Conservation (phyloP, 441 rosid genomes). For the Sinapis alba region DNA sequence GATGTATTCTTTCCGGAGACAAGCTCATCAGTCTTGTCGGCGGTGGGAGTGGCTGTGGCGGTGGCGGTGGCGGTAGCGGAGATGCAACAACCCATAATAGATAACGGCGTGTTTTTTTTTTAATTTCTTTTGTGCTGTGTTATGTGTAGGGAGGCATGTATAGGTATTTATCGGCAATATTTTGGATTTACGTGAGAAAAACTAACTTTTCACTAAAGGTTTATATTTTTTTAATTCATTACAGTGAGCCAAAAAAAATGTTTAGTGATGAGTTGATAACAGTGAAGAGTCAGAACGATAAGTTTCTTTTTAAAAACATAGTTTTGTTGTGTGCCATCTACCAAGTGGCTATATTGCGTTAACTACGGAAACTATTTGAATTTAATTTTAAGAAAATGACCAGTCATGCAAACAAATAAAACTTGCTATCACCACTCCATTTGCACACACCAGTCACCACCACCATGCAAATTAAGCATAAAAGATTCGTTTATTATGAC, state of each 20-base stretch:
- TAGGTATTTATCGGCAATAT: conserved; percentile 36
- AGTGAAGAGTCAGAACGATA: background rate
- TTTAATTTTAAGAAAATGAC: background rate
- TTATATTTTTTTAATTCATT: background rate
- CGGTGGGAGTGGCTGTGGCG: background rate
- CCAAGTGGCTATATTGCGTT: conserved; percentile 6
- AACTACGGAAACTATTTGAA: background rate
- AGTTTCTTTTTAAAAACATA: background rate
- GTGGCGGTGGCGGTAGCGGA: conserved; percentile 20
- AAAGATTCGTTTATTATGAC: background rate
- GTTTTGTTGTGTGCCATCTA: background rate
- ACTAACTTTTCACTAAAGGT: conserved; percentile 7
- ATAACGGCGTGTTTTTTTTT: conserved; percentile 2
- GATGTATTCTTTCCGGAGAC: conserved; percentile 23
- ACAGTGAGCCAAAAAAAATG: conserved; percentile 8
- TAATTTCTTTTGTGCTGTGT: background rate
- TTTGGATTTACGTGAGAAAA: background rate
- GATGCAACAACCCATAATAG: conserved; percentile 43
- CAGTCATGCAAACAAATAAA: background rate
- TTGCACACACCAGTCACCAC: background rate
- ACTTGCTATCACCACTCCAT: background rate
- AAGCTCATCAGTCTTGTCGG: conserved; percentile 18
- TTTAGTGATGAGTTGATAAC: background rate
- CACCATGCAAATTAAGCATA: conserved; percentile 4
- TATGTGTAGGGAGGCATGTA: background rate